Conservation (phyloP, 2,329 filamentous ascomycete genomes). For the Aureobasidium musti region DNA sequence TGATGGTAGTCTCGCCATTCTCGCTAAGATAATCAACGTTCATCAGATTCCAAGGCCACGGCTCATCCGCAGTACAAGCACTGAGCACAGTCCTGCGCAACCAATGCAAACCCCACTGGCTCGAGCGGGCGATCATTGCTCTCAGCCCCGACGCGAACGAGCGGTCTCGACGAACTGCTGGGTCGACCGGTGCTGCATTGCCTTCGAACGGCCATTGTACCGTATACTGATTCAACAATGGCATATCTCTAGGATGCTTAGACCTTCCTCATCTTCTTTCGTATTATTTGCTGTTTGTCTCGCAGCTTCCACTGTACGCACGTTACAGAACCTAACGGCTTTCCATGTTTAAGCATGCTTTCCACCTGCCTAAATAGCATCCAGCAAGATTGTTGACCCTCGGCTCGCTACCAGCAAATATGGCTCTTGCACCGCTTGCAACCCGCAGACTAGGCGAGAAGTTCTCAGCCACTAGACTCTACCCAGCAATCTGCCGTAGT, state of each 20-base stretch:
- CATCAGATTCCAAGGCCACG: not conserved
- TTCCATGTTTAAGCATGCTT: not conserved
- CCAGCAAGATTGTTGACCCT: not conserved
- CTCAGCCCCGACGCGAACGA: not conserved
- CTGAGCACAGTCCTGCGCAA: constrained; percentile 11
- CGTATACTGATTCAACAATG: not conserved
- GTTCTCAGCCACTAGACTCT: constrained; percentile 1
- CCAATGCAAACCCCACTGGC: not conserved
- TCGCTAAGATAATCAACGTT: constrained; percentile 16
- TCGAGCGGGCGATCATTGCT: constrained; percentile 14
- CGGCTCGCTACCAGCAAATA: constrained; percentile 23
- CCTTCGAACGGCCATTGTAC: not conserved
- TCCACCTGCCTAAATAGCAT: not conserved
- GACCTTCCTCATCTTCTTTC: not conserved
- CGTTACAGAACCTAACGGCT: constrained; percentile 2
- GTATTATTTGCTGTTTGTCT: not conserved
- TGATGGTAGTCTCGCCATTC: not conserved
- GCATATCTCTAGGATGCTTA: not conserved
- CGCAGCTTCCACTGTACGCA: not conserved
- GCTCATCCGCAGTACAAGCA: constrained; percentile 17
- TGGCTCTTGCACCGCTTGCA: not conserved
- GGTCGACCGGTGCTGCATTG: not conserved
- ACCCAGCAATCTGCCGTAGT: constrained; percentile 19
- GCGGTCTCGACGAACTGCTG: not conserved
- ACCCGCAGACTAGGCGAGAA: not conserved